These are phyloP conservation scores for Tricharina praecox DNA, from an alignment of 495 filamentous ascomycete genomes.

Conservation along the genomic window DNA sequence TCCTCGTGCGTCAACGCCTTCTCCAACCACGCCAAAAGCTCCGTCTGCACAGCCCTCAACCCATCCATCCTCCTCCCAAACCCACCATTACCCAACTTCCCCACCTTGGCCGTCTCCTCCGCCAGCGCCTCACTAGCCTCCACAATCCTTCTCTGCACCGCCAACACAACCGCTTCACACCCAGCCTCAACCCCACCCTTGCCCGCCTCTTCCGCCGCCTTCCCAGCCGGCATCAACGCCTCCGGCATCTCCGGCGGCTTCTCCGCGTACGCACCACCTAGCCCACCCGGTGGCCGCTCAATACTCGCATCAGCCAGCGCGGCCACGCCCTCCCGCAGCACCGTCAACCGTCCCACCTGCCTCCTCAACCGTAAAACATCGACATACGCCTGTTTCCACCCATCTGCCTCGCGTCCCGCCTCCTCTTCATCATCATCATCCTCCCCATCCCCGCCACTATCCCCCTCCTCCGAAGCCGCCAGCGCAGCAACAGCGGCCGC, in stretches of 20 bases:
- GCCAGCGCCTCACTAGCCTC: slow-evolving; percentile 9
- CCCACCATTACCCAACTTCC: slow-evolving; percentile 3
- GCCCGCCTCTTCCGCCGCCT: slow-evolving; percentile 4
- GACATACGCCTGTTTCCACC: slow-evolving; percentile 20
- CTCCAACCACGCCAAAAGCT: slow-evolving; percentile 3
- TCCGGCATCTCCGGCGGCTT: slow-evolving; percentile 12
- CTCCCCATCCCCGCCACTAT: slow-evolving; percentile 7
- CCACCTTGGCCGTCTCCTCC: slow-evolving; percentile 12
- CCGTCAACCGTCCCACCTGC: slow-evolving; percentile 14
- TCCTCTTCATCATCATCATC: slow-evolving; percentile 12
- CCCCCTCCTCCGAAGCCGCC: not conserved
- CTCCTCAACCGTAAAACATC: slow-evolving; percentile 13
- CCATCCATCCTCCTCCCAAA: not conserved
- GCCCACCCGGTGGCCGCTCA: slow-evolving; percentile 6
- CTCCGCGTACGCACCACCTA: slow-evolving; percentile 9
- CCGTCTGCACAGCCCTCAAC: not conserved
- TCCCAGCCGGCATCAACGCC: slow-evolving; percentile 1
- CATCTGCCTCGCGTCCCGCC: not conserved
- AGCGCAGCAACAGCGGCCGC: slow-evolving; percentile 5
- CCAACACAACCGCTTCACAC: slow-evolving; percentile 1
- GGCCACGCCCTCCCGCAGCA: slow-evolving; percentile 19
- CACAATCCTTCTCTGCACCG: slow-evolving; percentile 18
- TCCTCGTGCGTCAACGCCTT: not conserved
- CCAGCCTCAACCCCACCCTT: not conserved
- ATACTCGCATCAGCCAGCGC: slow-evolving; percentile 12